These are phyloP conservation scores for Marasmius oreades DNA, from an alignment of 1,284 basidiomycete species.

Conservation along the genomic window DNA sequence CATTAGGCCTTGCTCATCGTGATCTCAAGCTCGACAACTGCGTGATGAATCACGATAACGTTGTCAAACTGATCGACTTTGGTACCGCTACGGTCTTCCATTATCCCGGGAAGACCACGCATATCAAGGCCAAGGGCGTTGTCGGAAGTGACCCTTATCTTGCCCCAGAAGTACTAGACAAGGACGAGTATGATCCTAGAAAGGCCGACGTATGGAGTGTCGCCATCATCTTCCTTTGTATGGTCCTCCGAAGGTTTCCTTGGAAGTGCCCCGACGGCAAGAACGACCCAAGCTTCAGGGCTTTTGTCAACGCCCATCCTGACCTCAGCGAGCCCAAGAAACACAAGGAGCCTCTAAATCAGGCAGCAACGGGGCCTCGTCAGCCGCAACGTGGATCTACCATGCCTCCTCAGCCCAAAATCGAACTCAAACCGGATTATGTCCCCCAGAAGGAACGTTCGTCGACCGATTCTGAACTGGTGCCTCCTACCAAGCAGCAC, in stretches of 20 bases:
- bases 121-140: constrained; percentile 82
- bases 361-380: neutral
- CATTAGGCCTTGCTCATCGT: constrained; percentile 86
- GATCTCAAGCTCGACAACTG: constrained; percentile 99
- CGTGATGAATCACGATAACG: constrained; percentile 92
- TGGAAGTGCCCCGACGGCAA: constrained; percentile 99
- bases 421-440: neutral
- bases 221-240: constrained; percentile 99
- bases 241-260: constrained; percentile 95
- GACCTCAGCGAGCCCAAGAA: constrained; percentile 57
- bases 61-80: constrained; percentile 99
- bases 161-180: constrained; percentile 90
- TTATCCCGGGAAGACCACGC: constrained; percentile 81
- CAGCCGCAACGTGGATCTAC: neutral
- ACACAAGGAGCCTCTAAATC: constrained; percentile 3
- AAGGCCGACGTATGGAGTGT: constrained; percentile 99
- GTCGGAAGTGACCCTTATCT: constrained; percentile 99
- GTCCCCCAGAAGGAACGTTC: neutral
- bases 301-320: constrained; percentile 91
- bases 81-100: constrained; percentile 99
- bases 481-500: neutral
- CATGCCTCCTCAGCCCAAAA: constrained; percentile 32
- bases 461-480: neutral
- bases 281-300: constrained; percentile 86
- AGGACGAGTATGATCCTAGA: constrained; percentile 85